Base-by-base conservation (phyloP, 768 basidiomycete species). In the Boletus sp. region DNA sequence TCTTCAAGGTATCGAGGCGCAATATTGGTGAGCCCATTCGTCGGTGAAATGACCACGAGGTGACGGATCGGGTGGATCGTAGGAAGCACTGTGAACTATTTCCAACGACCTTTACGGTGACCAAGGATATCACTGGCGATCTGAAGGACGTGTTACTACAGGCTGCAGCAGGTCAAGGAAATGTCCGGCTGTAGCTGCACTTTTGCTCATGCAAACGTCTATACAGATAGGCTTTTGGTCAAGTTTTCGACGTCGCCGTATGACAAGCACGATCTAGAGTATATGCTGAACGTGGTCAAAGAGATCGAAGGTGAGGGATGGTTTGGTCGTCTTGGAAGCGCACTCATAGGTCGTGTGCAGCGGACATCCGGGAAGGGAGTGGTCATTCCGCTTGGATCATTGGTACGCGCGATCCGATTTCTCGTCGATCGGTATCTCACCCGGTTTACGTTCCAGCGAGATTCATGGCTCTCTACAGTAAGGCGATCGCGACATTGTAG, bases 171-270 rank as follows among this genome's bases (percentile, higher is more conserved):
- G 70, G 70, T 73, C 40, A 39, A 29, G 17, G 10, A 33, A 15
- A 37, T 2, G 17, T 17, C 3, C 0, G 0, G 14, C 2, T 29
- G 2, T 47, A 2, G 30, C 39, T 50, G 3, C 14, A 35, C 29
- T 15, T 14, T 47, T 20, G 35, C 41, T 50, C 20, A 59, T 17
- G 18, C 7, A 35, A 37, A 29, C 9, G 5, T 41, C 24, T 20
- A 14, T 49, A 30, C 56, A 71, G 70, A 71, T 50, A 64, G 71
- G 37, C 39, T 73, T 12, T 52, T 69, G 33, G 67, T 65, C 0
- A 71, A 71, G n/a, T 71, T 73, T 50, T 73, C 70, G 45, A 71
- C 70, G 7, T 71, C 70, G 14, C 70, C 71, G 12, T 71, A 67
- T 17, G 45, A 40, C 49, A 67, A 58, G 55, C 11, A 61, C 6